Conservation (phyloP, 345 rosid genomes). For the Litchi chinensis region DNA sequence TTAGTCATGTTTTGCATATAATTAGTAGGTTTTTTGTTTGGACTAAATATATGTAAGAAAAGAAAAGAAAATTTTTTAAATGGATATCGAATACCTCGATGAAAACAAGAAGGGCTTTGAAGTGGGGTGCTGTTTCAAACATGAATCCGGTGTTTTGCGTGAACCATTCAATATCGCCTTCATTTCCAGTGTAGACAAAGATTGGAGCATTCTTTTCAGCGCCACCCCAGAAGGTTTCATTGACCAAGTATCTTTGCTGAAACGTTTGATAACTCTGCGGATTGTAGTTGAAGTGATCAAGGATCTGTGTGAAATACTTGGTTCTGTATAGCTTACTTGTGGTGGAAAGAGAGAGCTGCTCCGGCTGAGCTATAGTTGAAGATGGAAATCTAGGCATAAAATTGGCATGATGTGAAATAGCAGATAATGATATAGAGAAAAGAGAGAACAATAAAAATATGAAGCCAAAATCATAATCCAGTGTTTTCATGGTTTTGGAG, state of each 20-base stretch:
- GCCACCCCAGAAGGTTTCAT: constrained; percentile 56
- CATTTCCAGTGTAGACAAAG: constrained; percentile 63
- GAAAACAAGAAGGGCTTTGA: constrained; percentile 62
- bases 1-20: background rate
- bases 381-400: constrained; percentile 37
- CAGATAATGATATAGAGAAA: constrained; percentile 3
- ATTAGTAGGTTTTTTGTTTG: too few relatives aligned
- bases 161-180: constrained; percentile 68
- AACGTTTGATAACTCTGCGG: constrained; percentile 55
- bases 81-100: constrained; percentile 43
- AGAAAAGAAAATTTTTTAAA: too few relatives aligned
- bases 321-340: constrained; percentile 31
- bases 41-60: too few relatives aligned
- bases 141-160: constrained; percentile 63
- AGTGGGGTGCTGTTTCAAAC: constrained; percentile 51
- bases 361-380: constrained; percentile 20
- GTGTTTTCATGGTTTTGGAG: constrained; percentile 2
- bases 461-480: constrained; percentile 8
- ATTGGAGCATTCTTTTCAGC: constrained; percentile 45
- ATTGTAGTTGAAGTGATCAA: constrained; percentile 63
- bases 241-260: constrained; percentile 53
- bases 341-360: constrained; percentile 21
- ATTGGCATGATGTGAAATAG: constrained; percentile 15
- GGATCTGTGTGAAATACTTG: constrained; percentile 54
- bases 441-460: constrained; percentile 9